These are phyloP conservation scores for Neonectria ditissima DNA, from an alignment of 2,329 filamentous ascomycete genomes.

Conservation along the genomic window DNA sequence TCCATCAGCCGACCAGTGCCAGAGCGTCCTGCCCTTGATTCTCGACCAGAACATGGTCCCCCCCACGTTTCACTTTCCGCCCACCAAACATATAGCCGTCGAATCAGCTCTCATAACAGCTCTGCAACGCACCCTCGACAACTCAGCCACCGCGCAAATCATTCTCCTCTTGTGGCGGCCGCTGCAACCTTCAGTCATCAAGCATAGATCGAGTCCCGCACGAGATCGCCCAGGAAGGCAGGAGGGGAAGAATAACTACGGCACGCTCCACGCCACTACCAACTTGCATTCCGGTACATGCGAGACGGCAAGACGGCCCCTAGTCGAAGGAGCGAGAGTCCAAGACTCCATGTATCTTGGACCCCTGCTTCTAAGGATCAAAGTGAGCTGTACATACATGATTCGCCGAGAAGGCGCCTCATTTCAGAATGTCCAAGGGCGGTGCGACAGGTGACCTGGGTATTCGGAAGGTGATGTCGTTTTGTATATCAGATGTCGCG, in stretches of 20 bases:
- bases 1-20: neutral
- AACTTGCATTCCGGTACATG: neutral
- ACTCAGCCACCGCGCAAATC: neutral
- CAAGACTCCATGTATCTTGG: neutral
- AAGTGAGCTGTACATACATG: neutral
- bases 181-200: constrained; percentile 7
- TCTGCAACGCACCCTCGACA: neutral
- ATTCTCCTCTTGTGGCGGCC: neutral
- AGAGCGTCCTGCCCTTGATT: neutral
- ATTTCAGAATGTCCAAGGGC: neutral
- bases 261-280: neutral
- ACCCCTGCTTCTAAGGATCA: neutral
- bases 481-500: constrained; percentile 12
- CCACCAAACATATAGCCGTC: constrained; percentile 9
- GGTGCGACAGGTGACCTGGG: neutral
- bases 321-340: neutral
- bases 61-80: constrained; percentile 23
- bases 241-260: neutral
- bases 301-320: neutral
- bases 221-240: constrained; percentile 1
- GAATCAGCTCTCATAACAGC: constrained; percentile 12
- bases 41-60: neutral
- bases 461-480: neutral
- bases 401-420: constrained; percentile 8
- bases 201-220: neutral